Base-by-base conservation (phyloP, 2,329 filamentous ascomycete genomes). In the Neospermospora avenae region DNA sequence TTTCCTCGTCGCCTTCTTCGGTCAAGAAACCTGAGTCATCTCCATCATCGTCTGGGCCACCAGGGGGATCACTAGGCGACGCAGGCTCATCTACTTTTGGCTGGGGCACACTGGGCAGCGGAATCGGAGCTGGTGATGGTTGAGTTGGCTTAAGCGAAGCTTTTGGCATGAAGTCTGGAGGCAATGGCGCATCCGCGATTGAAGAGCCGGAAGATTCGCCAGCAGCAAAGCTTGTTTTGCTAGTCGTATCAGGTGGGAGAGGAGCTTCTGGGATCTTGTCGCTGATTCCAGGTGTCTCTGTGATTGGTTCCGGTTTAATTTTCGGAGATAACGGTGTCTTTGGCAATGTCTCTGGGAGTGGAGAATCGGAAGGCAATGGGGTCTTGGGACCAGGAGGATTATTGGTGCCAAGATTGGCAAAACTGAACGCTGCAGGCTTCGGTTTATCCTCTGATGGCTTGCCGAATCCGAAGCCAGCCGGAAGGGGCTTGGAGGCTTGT, bases 231-330 rank as follows among this genome's bases (percentile, higher is more conserved):
- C 67, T 65, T 22, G 64, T 59, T 60, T 75, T 75, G 63, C 70
- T 75, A 4, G 72, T 72, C 10, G 76, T 70, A 65, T 80, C 77
- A 22, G 79, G 76, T 8, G 80, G 77, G 11, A 80, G 63, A 20
- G 79, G 77, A 8, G 75, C 74, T 52, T 77, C 72, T 14, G 63
- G 68, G 22, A 69, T 67, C 34, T 65, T 63, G 49, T 60, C 57
- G 31, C 59, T 57, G 55, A 66, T 48, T 41, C 53, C 49, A 46
- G 60, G 58, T 49, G 68, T 59, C 24, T 67, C 62, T 3, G 55
- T 57, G 20, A 55, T 42, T 37, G 67, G 62, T 57, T 73, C 71
- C 39, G 67, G 16, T 56, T 72, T 71, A 16, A 71, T 63, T 42
- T 64, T 61, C 11, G 65, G 65, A 20, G 68, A 63, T 42, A 59